Conservation (phyloP, 345 rosid genomes). For the Citrus sp. region DNA sequence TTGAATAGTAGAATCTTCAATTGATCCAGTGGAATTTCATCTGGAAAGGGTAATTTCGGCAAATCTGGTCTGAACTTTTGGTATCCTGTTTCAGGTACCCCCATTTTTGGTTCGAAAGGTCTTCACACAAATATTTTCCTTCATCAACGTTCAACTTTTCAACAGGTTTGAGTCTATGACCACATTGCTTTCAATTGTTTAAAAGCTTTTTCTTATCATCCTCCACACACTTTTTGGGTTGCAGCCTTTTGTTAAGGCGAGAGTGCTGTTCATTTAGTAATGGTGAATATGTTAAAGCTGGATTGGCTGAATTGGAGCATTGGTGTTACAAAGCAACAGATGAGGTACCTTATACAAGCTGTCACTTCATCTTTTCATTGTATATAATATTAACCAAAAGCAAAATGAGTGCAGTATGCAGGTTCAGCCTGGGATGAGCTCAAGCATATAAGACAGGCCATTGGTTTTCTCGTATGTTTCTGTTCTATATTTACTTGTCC, state of each 20-base stretch:
- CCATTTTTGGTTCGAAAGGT: slow-evolving; percentile 92
- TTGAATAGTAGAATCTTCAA: background rate
- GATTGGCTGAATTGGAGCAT: slow-evolving; percentile 88
- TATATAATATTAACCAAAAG: slow-evolving; percentile 4
- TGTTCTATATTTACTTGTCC: background rate
- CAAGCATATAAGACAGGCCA: slow-evolving; percentile 91
- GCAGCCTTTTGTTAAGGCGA: slow-evolving; percentile 78
- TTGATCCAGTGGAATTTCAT: background rate
- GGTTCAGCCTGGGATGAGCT: slow-evolving; percentile 96
- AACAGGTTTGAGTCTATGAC: slow-evolving; percentile 55
- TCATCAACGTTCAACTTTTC: slow-evolving; percentile 93
- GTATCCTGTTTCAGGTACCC: slow-evolving; percentile 60
- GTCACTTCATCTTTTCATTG: slow-evolving; percentile 8
- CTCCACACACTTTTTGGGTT: slow-evolving; percentile 9
- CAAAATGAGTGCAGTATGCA: slow-evolving; percentile 57
- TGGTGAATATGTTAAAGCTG: slow-evolving; percentile 92
- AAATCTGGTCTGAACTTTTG: background rate
- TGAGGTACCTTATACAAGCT: slow-evolving; percentile 48
- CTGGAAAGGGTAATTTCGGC: background rate
- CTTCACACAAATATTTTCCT: slow-evolving; percentile 93
- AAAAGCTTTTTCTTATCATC: background rate
- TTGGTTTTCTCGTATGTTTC: slow-evolving; percentile 76
- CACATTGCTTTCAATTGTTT: background rate
- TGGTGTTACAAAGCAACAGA: slow-evolving; percentile 96
- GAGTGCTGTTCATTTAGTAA: slow-evolving; percentile 97